Base-by-base conservation (phyloP, 2,329 filamentous ascomycete genomes). In the Myriosclerotinia duriaeana region DNA sequence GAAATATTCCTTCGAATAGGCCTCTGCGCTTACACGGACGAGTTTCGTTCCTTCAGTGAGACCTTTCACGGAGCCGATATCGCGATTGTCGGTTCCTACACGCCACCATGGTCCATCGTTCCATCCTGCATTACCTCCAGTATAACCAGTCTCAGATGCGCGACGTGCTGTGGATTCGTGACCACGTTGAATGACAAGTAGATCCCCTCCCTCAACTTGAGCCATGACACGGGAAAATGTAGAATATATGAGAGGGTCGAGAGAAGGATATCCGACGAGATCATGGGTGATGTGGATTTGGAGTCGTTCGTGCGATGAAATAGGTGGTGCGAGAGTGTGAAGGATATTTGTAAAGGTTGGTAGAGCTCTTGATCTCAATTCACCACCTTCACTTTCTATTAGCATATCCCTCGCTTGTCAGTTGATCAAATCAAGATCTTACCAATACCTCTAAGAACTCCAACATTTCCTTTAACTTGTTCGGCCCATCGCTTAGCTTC, bases 251-350 rank as follows among this genome's bases (percentile, higher is more conserved):
- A 97, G 85, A 22, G 94, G 93, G 77, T 98, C 94, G 72, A 99
- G 87, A 22, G 92, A 94, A 3, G 95, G 95, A 77, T 99, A 99
- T 72, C 92, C 92, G 72, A 93, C 88, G 53, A 99, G 86, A 78
- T 98, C 95, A 81, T 99, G 95, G 11, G 94, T 97, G 70, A 95
- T 96, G 81, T 99, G 95, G 74, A 99, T 98, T 74, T 96, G 90
- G 9, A 99, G 89, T 60, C 94, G 91, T 80, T 99, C 95, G 79
- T 99, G 95, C 11, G 94, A 95, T 65, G 93, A 93, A 75, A 99
- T 99, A 14, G 95, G 95, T 55, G 95, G 95, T 0, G 95, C 95
- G 71, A 99, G 88, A 36, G 93, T 97, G 78, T 98, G 92, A 69
- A 99, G 87, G 74, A 99, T 90, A 75, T 93, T 92, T 76, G 93